Percentiles rank a stretch among this genome's conserved stretches.
Conservation (phyloP, 106 monocot species). For the Ottelia alismoides region DNA sequence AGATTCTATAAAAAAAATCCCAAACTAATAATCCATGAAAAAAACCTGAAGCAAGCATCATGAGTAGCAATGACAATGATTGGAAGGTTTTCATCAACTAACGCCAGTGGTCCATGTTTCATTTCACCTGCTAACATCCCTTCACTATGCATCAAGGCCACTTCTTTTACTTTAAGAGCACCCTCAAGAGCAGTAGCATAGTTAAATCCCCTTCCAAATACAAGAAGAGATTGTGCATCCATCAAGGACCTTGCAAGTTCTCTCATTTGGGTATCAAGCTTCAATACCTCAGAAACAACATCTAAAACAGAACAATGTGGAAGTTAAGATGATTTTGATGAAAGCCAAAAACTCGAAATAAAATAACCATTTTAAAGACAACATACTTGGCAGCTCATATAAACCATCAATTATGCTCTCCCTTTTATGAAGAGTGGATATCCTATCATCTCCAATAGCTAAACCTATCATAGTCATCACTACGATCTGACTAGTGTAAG, state of each 20-base stretch:
- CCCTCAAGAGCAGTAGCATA: slow-evolving; percentile 95
- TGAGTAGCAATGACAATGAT: slow-evolving; percentile 89
- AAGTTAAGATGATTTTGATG: too few species aligned
- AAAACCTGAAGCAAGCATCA: slow-evolving; percentile 82
- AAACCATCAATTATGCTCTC: slow-evolving; percentile 50
- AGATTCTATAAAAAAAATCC: too few species aligned
- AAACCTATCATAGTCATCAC: slow-evolving; percentile 87
- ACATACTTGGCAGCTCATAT: slow-evolving; percentile 53
- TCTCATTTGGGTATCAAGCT: slow-evolving; percentile 82
- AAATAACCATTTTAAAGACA: too few species aligned
- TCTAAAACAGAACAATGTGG: slow-evolving; percentile 26
- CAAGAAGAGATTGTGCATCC: slow-evolving; percentile 61
- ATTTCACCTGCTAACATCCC: slow-evolving; percentile 99
- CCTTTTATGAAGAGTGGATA: slow-evolving; percentile 60
- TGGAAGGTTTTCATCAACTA: slow-evolving; percentile 94
- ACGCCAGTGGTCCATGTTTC: slow-evolving; percentile 96
- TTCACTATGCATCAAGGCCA: slow-evolving; percentile 91
- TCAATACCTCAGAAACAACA: slow-evolving; percentile 58
- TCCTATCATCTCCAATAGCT: slow-evolving; percentile 83
- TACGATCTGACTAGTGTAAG: slow-evolving; percentile 94
- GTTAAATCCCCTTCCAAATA: slow-evolving; percentile 95
- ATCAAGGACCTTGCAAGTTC: slow-evolving; percentile 72
- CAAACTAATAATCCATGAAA: too few species aligned
- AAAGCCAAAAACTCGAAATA: too few species aligned
- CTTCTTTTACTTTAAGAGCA: slow-evolving; percentile 95